phyloP scores from a whole-genome alignment of 106 monocot genomes.

The Narthecium ossifragum region DNA sequence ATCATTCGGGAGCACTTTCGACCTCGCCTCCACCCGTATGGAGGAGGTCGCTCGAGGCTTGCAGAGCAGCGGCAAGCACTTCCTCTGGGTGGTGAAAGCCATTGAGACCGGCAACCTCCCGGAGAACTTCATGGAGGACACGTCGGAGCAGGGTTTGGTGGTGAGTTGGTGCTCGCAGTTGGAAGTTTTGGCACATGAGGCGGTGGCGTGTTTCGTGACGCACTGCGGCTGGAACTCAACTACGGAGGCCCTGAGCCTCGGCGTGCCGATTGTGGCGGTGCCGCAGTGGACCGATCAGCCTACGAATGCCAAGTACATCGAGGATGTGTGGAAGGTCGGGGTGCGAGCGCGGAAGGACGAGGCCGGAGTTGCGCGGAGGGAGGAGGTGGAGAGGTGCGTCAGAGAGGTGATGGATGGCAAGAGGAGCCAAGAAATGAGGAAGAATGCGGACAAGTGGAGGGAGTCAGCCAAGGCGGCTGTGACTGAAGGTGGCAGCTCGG shows the following conservation, averaged over 20 bases:
- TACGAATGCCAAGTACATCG: slow-evolving; percentile 54
- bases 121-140: not conserved
- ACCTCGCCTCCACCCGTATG: slow-evolving; percentile 11
- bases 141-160: slow-evolving; percentile 13
- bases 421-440: slow-evolving; percentile 23
- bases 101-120: slow-evolving; percentile 22
- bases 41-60: slow-evolving; percentile 39
- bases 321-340: slow-evolving; percentile 46
- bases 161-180: slow-evolving; percentile 43
- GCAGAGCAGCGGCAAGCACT: not conserved
- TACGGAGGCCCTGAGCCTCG: slow-evolving; percentile 31
- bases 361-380: slow-evolving; percentile 19
- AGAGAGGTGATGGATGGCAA: slow-evolving; percentile 52
- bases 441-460: slow-evolving; percentile 43
- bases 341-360: slow-evolving; percentile 26
- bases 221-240: slow-evolving; percentile 85
- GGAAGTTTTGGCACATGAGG: slow-evolving; percentile 32
- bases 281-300: slow-evolving; percentile 71
- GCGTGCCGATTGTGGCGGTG: slow-evolving; percentile 44
- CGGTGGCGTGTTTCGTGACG: slow-evolving; percentile 54
- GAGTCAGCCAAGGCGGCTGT: slow-evolving; percentile 28
- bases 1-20: slow-evolving; percentile 49
- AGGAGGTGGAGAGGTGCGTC: slow-evolving; percentile 43
- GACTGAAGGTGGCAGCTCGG: slow-evolving; percentile 51
- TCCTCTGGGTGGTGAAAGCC: slow-evolving; percentile 30